Conservation (phyloP, 495 filamentous ascomycete genomes). For the Lasiosphaeriaceae sp. region DNA sequence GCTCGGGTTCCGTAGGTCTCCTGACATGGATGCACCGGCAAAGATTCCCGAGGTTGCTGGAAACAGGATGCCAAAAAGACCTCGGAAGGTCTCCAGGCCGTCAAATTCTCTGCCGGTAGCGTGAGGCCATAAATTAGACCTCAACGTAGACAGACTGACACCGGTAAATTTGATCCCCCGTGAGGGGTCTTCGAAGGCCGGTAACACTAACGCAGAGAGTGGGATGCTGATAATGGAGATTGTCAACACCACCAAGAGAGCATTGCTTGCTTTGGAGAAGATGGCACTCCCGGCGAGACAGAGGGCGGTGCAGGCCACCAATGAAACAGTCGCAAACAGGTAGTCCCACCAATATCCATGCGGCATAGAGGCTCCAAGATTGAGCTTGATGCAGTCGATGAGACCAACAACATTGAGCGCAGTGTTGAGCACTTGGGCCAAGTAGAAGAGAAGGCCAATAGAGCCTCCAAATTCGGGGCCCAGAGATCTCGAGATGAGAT, state of each 20-base stretch:
- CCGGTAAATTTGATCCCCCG: slow-evolving; percentile 74
- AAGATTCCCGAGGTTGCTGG: slow-evolving; percentile 71
- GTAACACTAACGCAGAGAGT: slow-evolving; percentile 61
- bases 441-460: slow-evolving; percentile 85
- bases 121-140: slow-evolving; percentile 65
- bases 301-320: slow-evolving; percentile 70
- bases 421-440: slow-evolving; percentile 81
- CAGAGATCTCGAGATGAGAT: slow-evolving; percentile 79
- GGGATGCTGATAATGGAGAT: slow-evolving; percentile 80
- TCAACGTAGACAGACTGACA: slow-evolving; percentile 61
- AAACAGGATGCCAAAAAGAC: slow-evolving; percentile 83
- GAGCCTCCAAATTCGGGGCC: slow-evolving; percentile 90
- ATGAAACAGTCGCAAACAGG: slow-evolving; percentile 68
- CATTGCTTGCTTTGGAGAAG: slow-evolving; percentile 77
- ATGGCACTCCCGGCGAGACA: slow-evolving; percentile 78
- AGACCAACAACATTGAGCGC: slow-evolving; percentile 86
- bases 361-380: slow-evolving; percentile 67
- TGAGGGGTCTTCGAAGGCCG: slow-evolving; percentile 59
- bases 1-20: slow-evolving; percentile 78
- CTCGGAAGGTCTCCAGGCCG: slow-evolving; percentile 70
- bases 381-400: slow-evolving; percentile 75
- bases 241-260: slow-evolving; percentile 68
- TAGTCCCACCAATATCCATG: slow-evolving; percentile 76
- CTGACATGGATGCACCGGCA: slow-evolving; percentile 86
- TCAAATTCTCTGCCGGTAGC: slow-evolving; percentile 35